Evolutionary conservation across 2,329 filamentous ascomycete genomes (phyloP).

Genomic region (Blastomyces silverae): DNA sequence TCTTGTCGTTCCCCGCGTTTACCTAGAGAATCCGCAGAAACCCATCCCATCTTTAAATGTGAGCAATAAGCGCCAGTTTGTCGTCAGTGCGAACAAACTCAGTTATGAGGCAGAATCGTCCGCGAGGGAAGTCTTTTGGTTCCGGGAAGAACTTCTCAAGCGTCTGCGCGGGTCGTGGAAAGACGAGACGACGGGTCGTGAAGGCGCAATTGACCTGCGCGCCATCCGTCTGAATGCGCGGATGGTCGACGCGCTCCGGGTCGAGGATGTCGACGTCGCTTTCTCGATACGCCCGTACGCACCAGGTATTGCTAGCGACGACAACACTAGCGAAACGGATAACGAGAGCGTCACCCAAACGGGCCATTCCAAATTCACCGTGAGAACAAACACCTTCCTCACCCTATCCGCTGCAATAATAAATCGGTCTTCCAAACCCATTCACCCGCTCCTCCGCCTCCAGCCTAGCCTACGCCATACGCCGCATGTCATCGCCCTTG

Average conservation of each 20-base stretch:
- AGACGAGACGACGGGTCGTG: constrained; percentile 51
- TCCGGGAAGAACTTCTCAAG: constrained; percentile 71
- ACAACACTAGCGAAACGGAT: constrained; percentile 18
- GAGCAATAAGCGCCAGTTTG: constrained; percentile 81
- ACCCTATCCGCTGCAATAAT: constrained; percentile 63
- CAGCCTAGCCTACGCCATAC: constrained; percentile 71
- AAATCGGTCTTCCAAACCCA: constrained; percentile 62
- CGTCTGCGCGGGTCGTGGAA: constrained; percentile 66
- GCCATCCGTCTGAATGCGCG: constrained; percentile 64
- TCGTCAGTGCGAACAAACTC: constrained; percentile 73
- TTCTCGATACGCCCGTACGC: constrained; percentile 41
- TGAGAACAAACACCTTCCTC: constrained; percentile 57
- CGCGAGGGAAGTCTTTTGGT: constrained; percentile 83
- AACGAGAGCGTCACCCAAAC: constrained; percentile 33
- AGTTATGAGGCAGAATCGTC: constrained; percentile 72
- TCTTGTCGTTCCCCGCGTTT: constrained; percentile 67
- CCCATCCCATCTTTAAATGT: constrained; percentile 74
- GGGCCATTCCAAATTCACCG: constrained; percentile 43
- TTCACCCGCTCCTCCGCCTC: constrained; percentile 66
- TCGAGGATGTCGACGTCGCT: constrained; percentile 67
- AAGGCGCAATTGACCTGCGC: constrained; percentile 68
- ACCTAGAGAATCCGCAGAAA: constrained; percentile 67
- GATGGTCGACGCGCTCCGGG: constrained; percentile 75
- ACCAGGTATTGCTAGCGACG: constrained; percentile 14
- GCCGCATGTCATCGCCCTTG: constrained; percentile 63